Evolutionary conservation across 1,284 basidiomycete genomes (phyloP), one percentile per base, ranked within the genome.

Genomic region (Phellopilus nigrolimitatus): DNA sequence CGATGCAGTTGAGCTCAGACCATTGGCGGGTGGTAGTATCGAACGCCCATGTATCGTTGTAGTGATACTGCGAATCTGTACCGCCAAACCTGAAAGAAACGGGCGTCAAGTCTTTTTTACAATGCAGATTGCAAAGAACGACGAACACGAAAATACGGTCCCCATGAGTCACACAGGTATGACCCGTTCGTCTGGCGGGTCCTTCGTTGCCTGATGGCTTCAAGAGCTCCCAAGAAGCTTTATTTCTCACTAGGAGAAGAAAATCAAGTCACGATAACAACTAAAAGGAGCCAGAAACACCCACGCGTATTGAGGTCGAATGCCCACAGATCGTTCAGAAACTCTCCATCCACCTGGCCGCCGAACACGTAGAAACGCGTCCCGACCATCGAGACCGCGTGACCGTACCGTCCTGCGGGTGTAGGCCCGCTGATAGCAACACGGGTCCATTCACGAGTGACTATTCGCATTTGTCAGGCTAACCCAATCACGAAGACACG

Each of bases 1-100:
- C 97, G 52, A 98, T 98, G 69, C 97, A 99, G 36, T 88, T 85
- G 51, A 99, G 74, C 67, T 99, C 97, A 10, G 87, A 79, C 97
- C 97, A 99, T 43, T 71, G 79, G 53, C 80, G 79, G 0, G 91
- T 88, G 27, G 76, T 76, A 41, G 94, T 75, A 66, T 97, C 94
- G 68, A 93, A 98, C 22, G 86, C 79, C 97, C 97, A 99, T 4
- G 95, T 99, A 65, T 99, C 97, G 68, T 99, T 99, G 72, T 99
- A 99, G 68, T 99, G 97, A 69, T 92, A 99, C 65, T 91, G 87
- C 22, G 95, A 95, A 62, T 99, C 97, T 4, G 97, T 99, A 47
- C 97, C 97, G 42, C 97, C 97, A 62, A 99, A 99, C 51, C 93
- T 93, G 61, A 33, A 38, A 21, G 17, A 31, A 48, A 40, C 51